Evolutionary conservation across 192 early-diverging fungal genomes (phyloP), one percentile per base, ranked within the genome.

Genomic region (Podila minutissima): DNA sequence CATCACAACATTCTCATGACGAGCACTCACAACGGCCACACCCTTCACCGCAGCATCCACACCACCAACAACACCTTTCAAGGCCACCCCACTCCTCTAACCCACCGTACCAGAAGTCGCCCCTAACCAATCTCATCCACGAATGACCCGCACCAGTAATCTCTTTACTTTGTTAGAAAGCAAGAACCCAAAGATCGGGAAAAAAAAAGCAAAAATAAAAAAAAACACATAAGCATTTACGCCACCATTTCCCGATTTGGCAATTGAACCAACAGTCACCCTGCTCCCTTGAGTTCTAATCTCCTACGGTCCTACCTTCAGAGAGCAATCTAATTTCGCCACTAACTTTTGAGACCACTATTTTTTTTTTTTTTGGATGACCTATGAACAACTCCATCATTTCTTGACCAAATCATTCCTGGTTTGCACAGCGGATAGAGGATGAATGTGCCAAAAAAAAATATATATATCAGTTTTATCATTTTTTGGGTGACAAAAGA

Each of bases 21-120:
- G 32, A 20, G 28, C 28, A 62, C 10, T 37, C 32, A 11, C 58
- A n/a, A 60, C 26, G 53, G 17, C 55, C 50, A 10, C 33, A 29
- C 28, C 41, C 35, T n/a, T 35, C 53, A 32, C 31, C 37, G 38
- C 69, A 62, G 32, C 60, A 61, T 33, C 59, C 35, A 33, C 60
- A n/a, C 10, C 67, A 60, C 55, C 60, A 48, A 41, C 60, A 38
- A 15, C 71, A 73, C 51, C 57, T 64, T 26, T 67, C 64, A 15
- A 64, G 64, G 1, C 65, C 64, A 9, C 62, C 67, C 38, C 62
- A 67, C 46, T 41, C 63, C 7, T 28, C 33, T 62, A 62, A 53
- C 51, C 49, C 59, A 10, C 66, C 66, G 17, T 67, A 74, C 26
- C 67, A 69, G 37, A 69, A 69, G 15, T 53, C 35, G 3, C 6